Percentiles rank a stretch among this genome's conserved stretches.
phyloP scores from a whole-genome alignment of 805 yeast genomes.

The Starmerella cellae region DNA sequence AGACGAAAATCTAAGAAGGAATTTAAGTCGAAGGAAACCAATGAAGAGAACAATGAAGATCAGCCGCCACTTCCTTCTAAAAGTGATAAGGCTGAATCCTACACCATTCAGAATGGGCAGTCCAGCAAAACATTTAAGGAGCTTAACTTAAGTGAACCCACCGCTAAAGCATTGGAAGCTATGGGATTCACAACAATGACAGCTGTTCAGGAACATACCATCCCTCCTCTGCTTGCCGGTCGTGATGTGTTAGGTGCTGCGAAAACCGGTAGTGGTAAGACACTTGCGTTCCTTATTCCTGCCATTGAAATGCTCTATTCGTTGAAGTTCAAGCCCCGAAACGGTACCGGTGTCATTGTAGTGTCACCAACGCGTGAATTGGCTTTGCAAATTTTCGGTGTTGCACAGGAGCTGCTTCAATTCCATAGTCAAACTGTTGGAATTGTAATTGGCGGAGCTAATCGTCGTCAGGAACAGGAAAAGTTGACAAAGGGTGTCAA shows the following conservation, averaged over 20 bases:
- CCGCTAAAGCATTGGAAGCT: constrained; percentile 61
- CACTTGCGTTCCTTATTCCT: constrained; percentile 87
- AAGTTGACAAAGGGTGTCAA: constrained; percentile 90
- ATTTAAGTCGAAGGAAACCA: not conserved
- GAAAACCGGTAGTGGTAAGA: constrained; percentile 97
- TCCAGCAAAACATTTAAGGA: constrained; percentile 32
- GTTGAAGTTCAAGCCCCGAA: constrained; percentile 88
- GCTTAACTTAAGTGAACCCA: constrained; percentile 64
- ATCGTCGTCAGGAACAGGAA: constrained; percentile 94
- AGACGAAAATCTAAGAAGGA: not conserved
- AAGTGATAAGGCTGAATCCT: constrained; percentile 16
- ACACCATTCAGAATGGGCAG: constrained; percentile 14
- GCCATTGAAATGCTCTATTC: constrained; percentile 87
- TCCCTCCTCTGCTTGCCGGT: constrained; percentile 93
- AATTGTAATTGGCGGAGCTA: constrained; percentile 96
- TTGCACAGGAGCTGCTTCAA: constrained; percentile 86
- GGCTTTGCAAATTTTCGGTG: constrained; percentile 95
- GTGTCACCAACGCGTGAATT: constrained; percentile 96
- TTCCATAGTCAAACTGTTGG: constrained; percentile 88
- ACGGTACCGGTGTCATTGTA: constrained; percentile 93
- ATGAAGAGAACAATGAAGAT: constrained; percentile 1
- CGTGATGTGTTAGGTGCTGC: constrained; percentile 99
- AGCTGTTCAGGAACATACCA: constrained; percentile 85
- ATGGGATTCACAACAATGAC: constrained; percentile 94
- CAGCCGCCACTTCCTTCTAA: not conserved